Base-by-base conservation (phyloP, 2,329 filamentous ascomycete species). In the Clarireedia hainanense region DNA sequence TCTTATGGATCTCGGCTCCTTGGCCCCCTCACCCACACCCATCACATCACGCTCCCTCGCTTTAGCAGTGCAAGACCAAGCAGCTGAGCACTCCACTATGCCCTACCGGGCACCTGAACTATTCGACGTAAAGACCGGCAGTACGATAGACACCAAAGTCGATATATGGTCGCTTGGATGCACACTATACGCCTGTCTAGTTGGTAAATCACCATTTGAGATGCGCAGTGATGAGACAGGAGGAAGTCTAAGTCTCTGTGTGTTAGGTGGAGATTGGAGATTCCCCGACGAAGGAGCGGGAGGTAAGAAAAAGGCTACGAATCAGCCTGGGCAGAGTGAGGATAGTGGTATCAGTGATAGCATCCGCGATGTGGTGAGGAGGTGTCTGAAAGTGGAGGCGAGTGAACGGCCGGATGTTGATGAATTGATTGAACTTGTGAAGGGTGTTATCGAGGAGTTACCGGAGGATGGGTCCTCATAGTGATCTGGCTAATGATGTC, bases 161-260 rank as follows among this genome's bases (percentile, higher is more conserved):
- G 94, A 99, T 71, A 95, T 99, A 62, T 99, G 94, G 94, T 95
- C 89, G 15, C 75, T 99, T 23, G 94, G 94, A 51, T 97, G 94
- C 76, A 97, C 94, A n/a, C 78, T 99, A 46, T 99, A 95, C 73
- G 94, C 94, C 39, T 97, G 94, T 68, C 80, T 99, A 9, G 90
- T 97, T 27, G 94, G 94, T 62, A 97, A 99, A 73, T 95, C 89
- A 14, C 94, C 94, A 2, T 99, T 99, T 66, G 94, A 99, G 76
- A 89, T 91, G 69, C 86, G 94, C 59, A 92, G 86, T 62, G 94
- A 99, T 71, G 92, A 99, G 75, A 97, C 94, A 0, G 94, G 94
- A 61, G 94, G 94, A 46, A 94, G 88, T 62, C 75, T 99, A 61
- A 95, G 88, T 64, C 88, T 97, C 63, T 97, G 92, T 70, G 89